Evolutionary conservation across 83 land plant genomes (phyloP), one percentile per base, ranked within the genome.

Genomic region (Thuja plicata): DNA sequence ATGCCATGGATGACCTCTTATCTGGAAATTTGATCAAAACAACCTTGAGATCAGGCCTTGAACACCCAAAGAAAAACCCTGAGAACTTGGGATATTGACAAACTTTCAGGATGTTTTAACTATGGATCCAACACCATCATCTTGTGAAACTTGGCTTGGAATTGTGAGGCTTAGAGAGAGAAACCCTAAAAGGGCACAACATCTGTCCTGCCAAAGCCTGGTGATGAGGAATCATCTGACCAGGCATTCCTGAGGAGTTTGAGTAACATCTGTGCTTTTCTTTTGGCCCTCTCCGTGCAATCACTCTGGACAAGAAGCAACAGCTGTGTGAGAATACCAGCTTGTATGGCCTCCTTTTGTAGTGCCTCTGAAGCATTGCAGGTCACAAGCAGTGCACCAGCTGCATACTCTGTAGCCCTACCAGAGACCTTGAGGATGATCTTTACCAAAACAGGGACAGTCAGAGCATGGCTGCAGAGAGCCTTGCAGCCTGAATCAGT

Each of bases 261-360:
- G 89, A 95, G 89, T 87, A 95, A 88, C 88, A 92, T 46, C 91
- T 92, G 95, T 19, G 96, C 95, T 87, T 95, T 95, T 38, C 95
- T 62, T 89, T 95, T 95, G 62, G 95, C 96, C 15, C 95, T 84
- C 38, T 92, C 94, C 55, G 94, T 94, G 87, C 96, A 94, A 32
- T 92, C 96, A 90, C 98, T 96, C 89, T 96, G 98, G 11, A 96
- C 90, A 89, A 96, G 87, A 83, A 96, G 84, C 81, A 96, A 87
- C 86, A 96, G 73, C 90, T 95, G 95, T 30, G 92, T 92, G 82
- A 96, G 27, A 87, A 95, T 89, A 13, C 98, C 98, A 35, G 94
- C 98, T 35, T 88, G 87, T 54, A 96, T 92, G 13, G 97, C 96
- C 86, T 93, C 94, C 87, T 88, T 87, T 86, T 93, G 94, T 57